Evolutionary conservation across 495 filamentous ascomycete genomes (phyloP).

Genomic region (Lophium mytilinum): DNA sequence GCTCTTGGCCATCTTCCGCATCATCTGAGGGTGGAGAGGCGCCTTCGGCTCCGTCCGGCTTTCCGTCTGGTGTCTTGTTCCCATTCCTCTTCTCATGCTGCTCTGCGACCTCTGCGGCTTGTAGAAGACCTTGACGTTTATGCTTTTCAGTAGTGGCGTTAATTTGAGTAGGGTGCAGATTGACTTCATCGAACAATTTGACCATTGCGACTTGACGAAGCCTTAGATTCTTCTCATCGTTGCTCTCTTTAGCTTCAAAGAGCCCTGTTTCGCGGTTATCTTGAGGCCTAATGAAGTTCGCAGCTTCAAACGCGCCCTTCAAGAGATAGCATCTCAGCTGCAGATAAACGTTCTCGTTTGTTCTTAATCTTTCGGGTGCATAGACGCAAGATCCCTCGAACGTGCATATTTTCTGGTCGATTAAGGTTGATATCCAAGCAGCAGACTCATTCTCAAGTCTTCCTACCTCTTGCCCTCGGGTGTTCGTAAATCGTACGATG

Average conservation of each 20-base stretch:
- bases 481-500: slow-evolving; percentile 87
- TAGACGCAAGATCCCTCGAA: slow-evolving; percentile 90
- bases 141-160: slow-evolving; percentile 72
- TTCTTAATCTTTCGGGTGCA: slow-evolving; percentile 71
- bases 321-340: slow-evolving; percentile 76
- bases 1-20: slow-evolving; percentile 80
- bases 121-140: slow-evolving; percentile 71
- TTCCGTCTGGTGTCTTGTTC: slow-evolving; percentile 30
- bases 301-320: slow-evolving; percentile 59
- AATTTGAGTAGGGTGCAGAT: slow-evolving; percentile 60
- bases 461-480: slow-evolving; percentile 72
- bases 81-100: slow-evolving; percentile 56
- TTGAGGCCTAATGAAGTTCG: slow-evolving; percentile 44
- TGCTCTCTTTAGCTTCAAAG: slow-evolving; percentile 77
- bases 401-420: slow-evolving; percentile 83
- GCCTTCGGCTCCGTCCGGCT: slow-evolving; percentile 16
- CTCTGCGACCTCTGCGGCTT: slow-evolving; percentile 79
- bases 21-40: slow-evolving; percentile 50
- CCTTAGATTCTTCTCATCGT: slow-evolving; percentile 77
- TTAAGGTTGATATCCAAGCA: slow-evolving; percentile 86
- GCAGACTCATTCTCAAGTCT: slow-evolving; percentile 82
- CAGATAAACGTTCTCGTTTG: slow-evolving; percentile 87
- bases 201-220: slow-evolving; percentile 81
- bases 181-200: slow-evolving; percentile 81
- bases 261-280: slow-evolving; percentile 63